Evolutionary conservation across 306 rosid genomes (phyloP), one percentile per base, ranked within the genome.

Genomic region (Trifolium pratense): DNA sequence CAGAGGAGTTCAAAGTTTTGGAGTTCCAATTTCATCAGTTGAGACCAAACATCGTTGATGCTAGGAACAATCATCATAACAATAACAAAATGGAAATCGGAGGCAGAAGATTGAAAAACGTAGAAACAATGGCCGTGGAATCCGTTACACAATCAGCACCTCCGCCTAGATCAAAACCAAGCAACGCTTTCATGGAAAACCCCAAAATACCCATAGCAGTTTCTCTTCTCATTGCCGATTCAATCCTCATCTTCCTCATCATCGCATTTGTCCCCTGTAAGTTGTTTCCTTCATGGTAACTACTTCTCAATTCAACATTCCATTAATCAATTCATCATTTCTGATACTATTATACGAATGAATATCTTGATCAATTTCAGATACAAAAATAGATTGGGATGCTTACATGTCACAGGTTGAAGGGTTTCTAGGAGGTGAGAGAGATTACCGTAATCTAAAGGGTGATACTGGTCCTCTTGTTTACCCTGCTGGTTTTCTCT

Each of bases 381-480:
- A 94, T 83, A 91, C 97, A 43, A 91, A 94, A 83, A 94, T 94
- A 51, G 97, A 94, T 70, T 94, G 99, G 99, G 99, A 94, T 66
- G 99, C 97, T 48, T 94, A 94, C 80, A 94, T 94, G 99, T 91
- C 99, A 14, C 97, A 94, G 83, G 96, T 87, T 39, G 31, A 66
- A 7, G 98, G 97, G 52, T 94, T 91, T 87, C 74, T 87, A 18
- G 87, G 74, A 43, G 98, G 97, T 43, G 98, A 94, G 66, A 82
- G 97, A 78, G 96, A 94, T 83, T 94, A 91, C 60, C 14, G 68
- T 18, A 89, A 94, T 31, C 85, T 94, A 69, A 80, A 89, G 78
- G 97, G 98, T n/a, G 98, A 94, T 84, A 94, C 98, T 36, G 91
- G 98, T 73, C 97, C 97, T 71, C 85, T 94, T 40, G 97, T 94